phyloP scores from a whole-genome alignment of 2,329 filamentous ascomycete species.

The Harringtonia aguacate region DNA sequence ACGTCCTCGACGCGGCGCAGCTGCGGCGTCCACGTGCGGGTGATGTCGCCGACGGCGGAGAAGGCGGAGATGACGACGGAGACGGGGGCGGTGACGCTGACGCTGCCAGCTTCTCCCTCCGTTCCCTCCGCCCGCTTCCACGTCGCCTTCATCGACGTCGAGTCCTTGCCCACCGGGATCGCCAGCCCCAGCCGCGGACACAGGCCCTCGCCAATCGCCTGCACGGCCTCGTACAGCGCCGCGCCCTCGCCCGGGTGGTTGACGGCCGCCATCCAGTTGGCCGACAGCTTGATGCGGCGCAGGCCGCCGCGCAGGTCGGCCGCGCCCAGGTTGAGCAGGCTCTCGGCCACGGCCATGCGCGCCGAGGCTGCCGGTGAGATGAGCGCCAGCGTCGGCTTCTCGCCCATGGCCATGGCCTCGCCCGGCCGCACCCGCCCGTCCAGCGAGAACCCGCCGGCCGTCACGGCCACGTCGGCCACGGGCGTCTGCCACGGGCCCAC shows the following conservation, averaged over 20 bases:
- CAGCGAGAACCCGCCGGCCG: slow-evolving; percentile 64
- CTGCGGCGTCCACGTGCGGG: slow-evolving; percentile 88
- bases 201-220: slow-evolving; percentile 85
- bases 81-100: slow-evolving; percentile 87
- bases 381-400: slow-evolving; percentile 78
- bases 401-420: slow-evolving; percentile 97
- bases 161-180: slow-evolving; percentile 96
- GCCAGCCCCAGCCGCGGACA: slow-evolving; percentile 84
- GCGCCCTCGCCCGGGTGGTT: slow-evolving; percentile 88
- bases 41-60: slow-evolving; percentile 68
- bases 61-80: slow-evolving; percentile 90
- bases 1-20: slow-evolving; percentile 75
- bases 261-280: slow-evolving; percentile 99
- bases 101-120: slow-evolving; percentile 55
- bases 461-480: slow-evolving; percentile 89
- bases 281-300: slow-evolving; percentile 73
- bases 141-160: slow-evolving; percentile 96
- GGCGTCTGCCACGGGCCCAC: slow-evolving; percentile 94
- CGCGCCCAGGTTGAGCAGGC: slow-evolving; percentile 84
- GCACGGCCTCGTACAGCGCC: slow-evolving; percentile 83
- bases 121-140: slow-evolving; percentile 55
- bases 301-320: slow-evolving; percentile 53
- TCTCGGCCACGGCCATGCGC: slow-evolving; percentile 92
- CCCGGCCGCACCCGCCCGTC: slow-evolving; percentile 62
- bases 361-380: slow-evolving; percentile 86